Evolutionary conservation across 768 basidiomycete genomes (phyloP).

Genomic region (Pholiota conissans): DNA sequence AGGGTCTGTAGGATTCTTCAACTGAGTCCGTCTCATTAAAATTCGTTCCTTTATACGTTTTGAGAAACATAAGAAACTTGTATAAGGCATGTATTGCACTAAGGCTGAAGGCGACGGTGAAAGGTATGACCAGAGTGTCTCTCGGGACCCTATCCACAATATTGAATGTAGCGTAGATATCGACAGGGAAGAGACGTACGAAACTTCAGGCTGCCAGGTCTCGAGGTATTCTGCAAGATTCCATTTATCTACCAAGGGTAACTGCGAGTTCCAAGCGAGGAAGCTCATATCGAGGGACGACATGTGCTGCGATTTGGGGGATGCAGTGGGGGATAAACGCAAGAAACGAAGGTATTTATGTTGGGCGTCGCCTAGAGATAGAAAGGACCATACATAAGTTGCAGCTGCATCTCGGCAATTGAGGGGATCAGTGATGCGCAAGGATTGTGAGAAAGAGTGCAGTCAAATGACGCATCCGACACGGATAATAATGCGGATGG

Average conservation of each 20-base stretch:
- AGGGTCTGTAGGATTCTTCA: neutral
- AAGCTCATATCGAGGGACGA: neutral
- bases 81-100: neutral
- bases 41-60: neutral
- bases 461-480: no score
- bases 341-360: neutral
- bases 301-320: no score
- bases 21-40: neutral
- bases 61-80: neutral
- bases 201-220: neutral
- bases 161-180: neutral
- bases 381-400: no score
- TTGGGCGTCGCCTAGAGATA: neutral
- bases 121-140: slow-evolving; percentile 2
- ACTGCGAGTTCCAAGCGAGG: neutral
- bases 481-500: no score
- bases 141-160: neutral
- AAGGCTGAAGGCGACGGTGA: neutral
- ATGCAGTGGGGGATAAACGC: neutral
- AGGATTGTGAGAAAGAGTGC: no score
- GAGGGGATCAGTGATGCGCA: no score
- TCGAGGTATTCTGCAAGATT: neutral
- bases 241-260: neutral
- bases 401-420: no score
- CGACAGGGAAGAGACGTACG: neutral